Percentiles rank a stretch among this genome's conserved stretches.
Conservation (phyloP, 2,329 filamentous ascomycete species). For the Coleophoma eucalyptorum region DNA sequence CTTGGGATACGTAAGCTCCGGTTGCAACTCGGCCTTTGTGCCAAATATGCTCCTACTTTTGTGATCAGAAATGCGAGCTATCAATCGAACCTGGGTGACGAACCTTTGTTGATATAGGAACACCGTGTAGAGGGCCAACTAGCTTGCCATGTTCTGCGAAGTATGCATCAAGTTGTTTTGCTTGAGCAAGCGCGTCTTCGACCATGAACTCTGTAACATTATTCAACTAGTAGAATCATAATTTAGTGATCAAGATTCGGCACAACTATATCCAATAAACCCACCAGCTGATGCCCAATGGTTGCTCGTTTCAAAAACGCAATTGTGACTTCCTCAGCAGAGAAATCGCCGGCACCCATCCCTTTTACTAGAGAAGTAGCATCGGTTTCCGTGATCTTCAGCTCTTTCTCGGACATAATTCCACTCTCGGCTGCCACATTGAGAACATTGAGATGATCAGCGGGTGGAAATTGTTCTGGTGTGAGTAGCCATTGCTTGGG, state of each 20-base stretch:
- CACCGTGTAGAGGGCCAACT: slow-evolving; percentile 34
- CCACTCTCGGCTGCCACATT: too few species aligned
- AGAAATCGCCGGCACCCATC: slow-evolving; percentile 51
- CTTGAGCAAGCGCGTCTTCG: slow-evolving; percentile 44
- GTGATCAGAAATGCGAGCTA: too few species aligned
- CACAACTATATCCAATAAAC: slow-evolving; percentile 31
- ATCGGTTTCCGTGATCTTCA: slow-evolving; percentile 58
- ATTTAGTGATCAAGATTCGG: slow-evolving; percentile 27
- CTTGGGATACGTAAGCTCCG: too few species aligned
- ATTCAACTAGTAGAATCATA: slow-evolving; percentile 44
- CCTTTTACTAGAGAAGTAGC: slow-evolving; percentile 51
- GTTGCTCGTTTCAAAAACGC: slow-evolving; percentile 52
- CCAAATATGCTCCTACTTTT: too few species aligned
- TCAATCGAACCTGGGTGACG: too few species aligned
- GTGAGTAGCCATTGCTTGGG: too few species aligned
- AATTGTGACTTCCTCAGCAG: slow-evolving; percentile 46
- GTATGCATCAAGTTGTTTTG: slow-evolving; percentile 48
- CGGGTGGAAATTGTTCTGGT: too few species aligned
- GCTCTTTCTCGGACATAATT: slow-evolving; percentile 31
- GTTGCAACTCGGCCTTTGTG: too few species aligned
- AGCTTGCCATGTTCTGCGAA: slow-evolving; percentile 32
- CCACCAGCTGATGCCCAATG: slow-evolving; percentile 51
- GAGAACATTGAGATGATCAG: too few species aligned
- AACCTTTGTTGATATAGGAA: slow-evolving; percentile 30
- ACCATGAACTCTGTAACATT: slow-evolving; percentile 57